Conservation (phyloP, 176 grass and related monocot species). For the Hordeum marinum region DNA sequence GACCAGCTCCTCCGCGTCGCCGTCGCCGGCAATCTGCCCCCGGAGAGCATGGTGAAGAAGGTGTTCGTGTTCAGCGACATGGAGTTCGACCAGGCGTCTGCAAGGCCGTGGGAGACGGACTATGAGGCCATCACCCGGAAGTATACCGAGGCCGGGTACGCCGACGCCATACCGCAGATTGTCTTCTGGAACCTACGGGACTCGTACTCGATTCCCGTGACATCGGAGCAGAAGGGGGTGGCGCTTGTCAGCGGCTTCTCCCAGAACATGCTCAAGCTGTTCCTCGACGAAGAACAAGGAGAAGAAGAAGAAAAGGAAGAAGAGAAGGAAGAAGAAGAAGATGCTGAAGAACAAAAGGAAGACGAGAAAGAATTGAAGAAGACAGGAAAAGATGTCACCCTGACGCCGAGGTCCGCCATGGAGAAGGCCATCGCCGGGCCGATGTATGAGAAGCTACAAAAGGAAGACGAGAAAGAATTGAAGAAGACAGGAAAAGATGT, state of each 20-base stretch:
- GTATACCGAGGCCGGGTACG: conserved; percentile 55
- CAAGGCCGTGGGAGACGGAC: conserved; percentile 66
- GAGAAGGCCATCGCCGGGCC: conserved; percentile 53
- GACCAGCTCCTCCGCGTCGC: conserved; percentile 62
- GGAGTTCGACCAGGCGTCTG: conserved; percentile 57
- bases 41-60: conserved; percentile 55
- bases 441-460: conserved; percentile 40
- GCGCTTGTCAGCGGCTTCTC: conserved; percentile 81
- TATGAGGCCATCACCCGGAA: conserved; percentile 66
- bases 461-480: neutral
- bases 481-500: neutral
- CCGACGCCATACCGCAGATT: conserved; percentile 50
- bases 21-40: conserved; percentile 16
- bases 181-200: conserved; percentile 86
- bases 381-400: neutral
- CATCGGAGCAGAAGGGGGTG: conserved; percentile 48
- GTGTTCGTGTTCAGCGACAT: conserved; percentile 71
- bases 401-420: conserved; percentile 43
- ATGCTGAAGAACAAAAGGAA: no score
- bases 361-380: neutral
- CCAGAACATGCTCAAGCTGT: conserved; percentile 73
- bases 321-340: no score
- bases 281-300: conserved; percentile 13
- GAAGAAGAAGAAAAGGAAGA: neutral
- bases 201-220: conserved; percentile 51